A percentile compares a stretch with the other conserved stretches of the same genome.
These are phyloP conservation scores for Phialemoniopsis sp. DNA, from an alignment of 2,329 filamentous ascomycete genomes.

Conservation along the genomic window DNA sequence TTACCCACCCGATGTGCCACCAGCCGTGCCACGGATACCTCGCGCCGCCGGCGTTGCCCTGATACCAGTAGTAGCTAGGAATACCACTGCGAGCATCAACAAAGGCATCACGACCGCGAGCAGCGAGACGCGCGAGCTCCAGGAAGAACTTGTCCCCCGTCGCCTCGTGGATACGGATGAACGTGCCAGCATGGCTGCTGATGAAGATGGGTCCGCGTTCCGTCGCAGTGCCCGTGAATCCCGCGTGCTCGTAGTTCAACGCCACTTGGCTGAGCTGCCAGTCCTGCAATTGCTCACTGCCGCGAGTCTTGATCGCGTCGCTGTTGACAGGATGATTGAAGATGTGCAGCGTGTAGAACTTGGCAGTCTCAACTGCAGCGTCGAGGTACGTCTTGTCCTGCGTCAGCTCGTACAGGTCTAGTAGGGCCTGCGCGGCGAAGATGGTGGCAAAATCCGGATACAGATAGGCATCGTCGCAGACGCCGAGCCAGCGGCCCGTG, in stretches of 20 bases:
- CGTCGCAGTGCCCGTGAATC: constrained; percentile 5
- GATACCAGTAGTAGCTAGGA: constrained; percentile 9
- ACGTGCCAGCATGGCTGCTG: constrained; percentile 7
- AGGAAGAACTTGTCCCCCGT: constrained; percentile 6
- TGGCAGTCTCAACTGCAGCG: constrained; percentile 4
- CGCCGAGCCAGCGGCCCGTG: constrained; percentile 8
- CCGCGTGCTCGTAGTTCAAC: constrained; percentile 8
- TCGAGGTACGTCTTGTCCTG: constrained; percentile 2
- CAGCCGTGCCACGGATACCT: constrained; percentile 10
- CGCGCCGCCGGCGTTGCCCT: constrained; percentile 7
- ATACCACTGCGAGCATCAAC: constrained; percentile 6
- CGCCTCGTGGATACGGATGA: constrained; percentile 7
- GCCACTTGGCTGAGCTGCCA: constrained; percentile 8
- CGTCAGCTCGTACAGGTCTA: constrained; percentile 7
- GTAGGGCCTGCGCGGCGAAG: constrained; percentile 5
- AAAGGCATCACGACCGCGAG: constrained; percentile 8
- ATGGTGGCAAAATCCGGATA: constrained; percentile 7
- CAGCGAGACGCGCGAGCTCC: constrained; percentile 6
- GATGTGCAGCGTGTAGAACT: constrained; percentile 9
- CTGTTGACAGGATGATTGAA: constrained; percentile 8
- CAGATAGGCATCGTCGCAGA: constrained; percentile 7
- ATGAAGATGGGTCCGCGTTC: constrained; percentile 7
- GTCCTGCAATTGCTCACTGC: constrained; percentile 3
- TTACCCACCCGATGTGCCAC: constrained; percentile 11
- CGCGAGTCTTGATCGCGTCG: neutral